phyloP scores from a whole-genome alignment of 495 filamentous ascomycete genomes.

The Podospora pseudopauciseta region DNA sequence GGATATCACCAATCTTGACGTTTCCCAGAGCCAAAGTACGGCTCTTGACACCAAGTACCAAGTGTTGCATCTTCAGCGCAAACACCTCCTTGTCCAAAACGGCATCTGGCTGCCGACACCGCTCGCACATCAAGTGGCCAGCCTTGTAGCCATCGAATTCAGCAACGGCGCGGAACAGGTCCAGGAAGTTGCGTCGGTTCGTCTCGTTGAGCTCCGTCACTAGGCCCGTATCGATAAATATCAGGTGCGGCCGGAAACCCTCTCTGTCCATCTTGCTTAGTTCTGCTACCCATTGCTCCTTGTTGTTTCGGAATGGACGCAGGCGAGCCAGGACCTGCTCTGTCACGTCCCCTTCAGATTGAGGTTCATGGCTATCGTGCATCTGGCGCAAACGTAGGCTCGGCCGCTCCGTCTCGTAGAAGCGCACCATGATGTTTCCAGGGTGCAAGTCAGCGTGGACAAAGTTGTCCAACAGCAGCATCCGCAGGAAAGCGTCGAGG shows the following conservation, averaged over 20 bases:
- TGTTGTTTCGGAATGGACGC: constrained; percentile 63
- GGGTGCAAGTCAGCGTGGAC: constrained; percentile 98
- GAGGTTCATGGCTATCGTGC: constrained; percentile 37
- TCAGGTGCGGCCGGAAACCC: constrained; percentile 88
- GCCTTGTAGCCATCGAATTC: constrained; percentile 97
- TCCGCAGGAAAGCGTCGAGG: constrained; percentile 94
- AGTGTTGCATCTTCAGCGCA: constrained; percentile 91
- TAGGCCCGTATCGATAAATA: constrained; percentile 97
- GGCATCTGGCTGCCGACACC: constrained; percentile 83
- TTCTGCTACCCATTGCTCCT: constrained; percentile 63
- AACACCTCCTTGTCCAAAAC: constrained; percentile 88
- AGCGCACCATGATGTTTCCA: constrained; percentile 99
- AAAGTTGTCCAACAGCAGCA: constrained; percentile 98
- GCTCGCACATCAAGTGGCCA: constrained; percentile 92
- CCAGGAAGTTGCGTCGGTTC: constrained; percentile 90
- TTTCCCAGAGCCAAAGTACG: constrained; percentile 88
- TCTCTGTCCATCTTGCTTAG: constrained; percentile 78
- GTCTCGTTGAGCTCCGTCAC: constrained; percentile 86
- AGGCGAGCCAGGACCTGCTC: constrained; percentile 79
- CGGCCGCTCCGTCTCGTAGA: constrained; percentile 79
- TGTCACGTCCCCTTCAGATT: constrained; percentile 70
- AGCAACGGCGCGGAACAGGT: constrained; percentile 91
- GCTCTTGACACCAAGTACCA: constrained; percentile 85
- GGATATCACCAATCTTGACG: constrained; percentile 92
- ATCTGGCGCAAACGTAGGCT: constrained; percentile 42